phyloP scores from a whole-genome alignment of 108 stramenopile species.

The Cyclotella cryptica region DNA sequence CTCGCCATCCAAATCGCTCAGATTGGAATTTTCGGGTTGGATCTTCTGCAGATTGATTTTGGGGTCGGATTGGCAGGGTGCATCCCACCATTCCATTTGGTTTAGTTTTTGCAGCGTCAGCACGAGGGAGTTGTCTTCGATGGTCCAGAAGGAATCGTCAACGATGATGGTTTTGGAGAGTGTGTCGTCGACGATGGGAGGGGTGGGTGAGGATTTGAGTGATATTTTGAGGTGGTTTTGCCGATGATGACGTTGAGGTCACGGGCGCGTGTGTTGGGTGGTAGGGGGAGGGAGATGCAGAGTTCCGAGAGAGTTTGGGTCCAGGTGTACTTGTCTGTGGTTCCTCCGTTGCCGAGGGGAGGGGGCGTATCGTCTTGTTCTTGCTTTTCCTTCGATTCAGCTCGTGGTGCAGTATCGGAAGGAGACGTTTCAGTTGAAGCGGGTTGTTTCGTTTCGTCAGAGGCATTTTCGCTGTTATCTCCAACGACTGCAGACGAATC shows the following conservation, averaged over 20 bases:
- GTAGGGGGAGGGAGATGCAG: constrained; percentile 86
- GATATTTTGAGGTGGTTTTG: constrained; percentile 85
- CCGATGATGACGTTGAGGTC: constrained; percentile 88
- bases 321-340: constrained; percentile 93
- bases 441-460: constrained; percentile 19
- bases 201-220: constrained; percentile 58
- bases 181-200: constrained; percentile 79
- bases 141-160: constrained; percentile 99
- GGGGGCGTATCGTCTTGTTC: constrained; percentile 71
- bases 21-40: constrained; percentile 95
- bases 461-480: background rate
- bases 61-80: constrained; percentile 88
- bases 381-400: constrained; percentile 32
- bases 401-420: background rate
- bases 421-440: constrained; percentile 1
- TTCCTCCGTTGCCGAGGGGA: constrained; percentile 96
- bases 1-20: constrained; percentile 97
- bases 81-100: constrained; percentile 99
- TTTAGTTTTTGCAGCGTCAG: constrained; percentile 92
- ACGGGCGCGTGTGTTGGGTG: constrained; percentile 84
- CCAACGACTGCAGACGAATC: background rate
- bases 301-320: constrained; percentile 97
- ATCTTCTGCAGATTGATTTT: constrained; percentile 96
- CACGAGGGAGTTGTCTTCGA: constrained; percentile 92
- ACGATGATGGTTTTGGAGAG: constrained; percentile 91